Conservation (phyloP, 2,329 filamentous ascomycete genomes). For the Neopestalotiopsis rosae region DNA sequence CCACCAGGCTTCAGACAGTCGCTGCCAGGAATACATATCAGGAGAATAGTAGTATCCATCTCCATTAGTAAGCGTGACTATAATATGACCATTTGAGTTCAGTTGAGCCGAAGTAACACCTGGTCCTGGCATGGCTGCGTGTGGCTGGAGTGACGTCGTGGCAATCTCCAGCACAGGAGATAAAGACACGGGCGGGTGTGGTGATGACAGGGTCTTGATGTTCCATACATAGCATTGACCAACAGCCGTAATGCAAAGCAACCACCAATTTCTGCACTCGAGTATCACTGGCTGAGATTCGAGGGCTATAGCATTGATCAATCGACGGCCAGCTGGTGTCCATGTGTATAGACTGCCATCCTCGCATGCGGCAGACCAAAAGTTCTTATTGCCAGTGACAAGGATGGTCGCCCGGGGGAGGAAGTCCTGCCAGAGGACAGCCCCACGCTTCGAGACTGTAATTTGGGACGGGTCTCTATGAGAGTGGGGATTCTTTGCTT, state of each 20-base stretch:
- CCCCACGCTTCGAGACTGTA: slow-evolving; percentile 79
- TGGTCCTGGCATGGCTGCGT: slow-evolving; percentile 76
- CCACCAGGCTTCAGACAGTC: slow-evolving; percentile 98
- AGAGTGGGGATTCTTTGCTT: slow-evolving; percentile 83
- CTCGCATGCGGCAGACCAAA: slow-evolving; percentile 93
- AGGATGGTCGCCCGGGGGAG: slow-evolving; percentile 86
- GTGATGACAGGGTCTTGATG: slow-evolving; percentile 78
- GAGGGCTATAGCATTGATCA: slow-evolving; percentile 83
- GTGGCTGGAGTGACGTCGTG: slow-evolving; percentile 76
- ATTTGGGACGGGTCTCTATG: slow-evolving; percentile 84
- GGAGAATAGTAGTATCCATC: slow-evolving; percentile 92
- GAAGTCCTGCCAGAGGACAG: slow-evolving; percentile 91
- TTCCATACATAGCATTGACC: slow-evolving; percentile 96
- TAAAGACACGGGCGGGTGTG: slow-evolving; percentile 88
- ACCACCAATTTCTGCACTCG: slow-evolving; percentile 86
- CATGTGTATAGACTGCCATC: slow-evolving; percentile 90
- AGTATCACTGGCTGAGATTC: slow-evolving; percentile 95
- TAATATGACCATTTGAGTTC: slow-evolving; percentile 83
- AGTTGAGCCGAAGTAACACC: slow-evolving; percentile 90
- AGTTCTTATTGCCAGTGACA: slow-evolving; percentile 85
- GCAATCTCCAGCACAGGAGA: slow-evolving; percentile 89
- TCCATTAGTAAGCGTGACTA: slow-evolving; percentile 92
- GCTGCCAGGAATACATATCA: slow-evolving; percentile 88
- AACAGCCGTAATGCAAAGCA: slow-evolving; percentile 86
- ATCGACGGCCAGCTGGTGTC: slow-evolving; percentile 87